Conservation (phyloP, 2,329 filamentous ascomycete species). For the Trichoderma sp. region DNA sequence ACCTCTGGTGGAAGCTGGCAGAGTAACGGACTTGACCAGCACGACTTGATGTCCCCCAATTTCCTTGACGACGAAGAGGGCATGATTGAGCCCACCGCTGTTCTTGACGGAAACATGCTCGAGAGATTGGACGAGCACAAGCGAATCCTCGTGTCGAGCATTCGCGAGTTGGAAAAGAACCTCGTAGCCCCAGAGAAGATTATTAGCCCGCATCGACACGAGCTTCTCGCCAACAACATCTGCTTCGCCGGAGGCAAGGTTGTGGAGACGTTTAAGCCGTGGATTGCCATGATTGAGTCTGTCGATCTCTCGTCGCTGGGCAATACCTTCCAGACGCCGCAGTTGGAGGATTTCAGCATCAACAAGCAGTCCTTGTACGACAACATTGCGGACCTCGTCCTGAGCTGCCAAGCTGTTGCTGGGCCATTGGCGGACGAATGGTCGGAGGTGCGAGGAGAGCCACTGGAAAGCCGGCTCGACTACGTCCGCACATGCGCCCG, state of each 20-base stretch:
- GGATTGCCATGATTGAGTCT: constrained; percentile 87
- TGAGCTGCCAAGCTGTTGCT: constrained; percentile 88
- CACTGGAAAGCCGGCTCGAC: constrained; percentile 82
- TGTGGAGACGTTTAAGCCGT: constrained; percentile 85
- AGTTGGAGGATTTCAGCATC: constrained; percentile 81
- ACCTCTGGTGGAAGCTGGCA: constrained; percentile 86
- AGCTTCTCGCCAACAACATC: constrained; percentile 78
- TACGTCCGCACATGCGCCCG: constrained; percentile 77
- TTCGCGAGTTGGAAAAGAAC: constrained; percentile 85
- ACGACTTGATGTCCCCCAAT: constrained; percentile 76
- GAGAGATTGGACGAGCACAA: constrained; percentile 86
- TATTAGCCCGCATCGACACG: constrained; percentile 76
- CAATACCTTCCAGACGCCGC: constrained; percentile 79
- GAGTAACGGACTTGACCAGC: constrained; percentile 66
- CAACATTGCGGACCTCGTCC: constrained; percentile 83
- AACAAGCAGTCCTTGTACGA: constrained; percentile 96
- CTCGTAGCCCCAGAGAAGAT: constrained; percentile 79
- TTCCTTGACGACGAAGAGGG: constrained; percentile 84
- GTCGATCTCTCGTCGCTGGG: constrained; percentile 83
- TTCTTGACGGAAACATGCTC: constrained; percentile 76
- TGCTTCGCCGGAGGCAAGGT: constrained; percentile 79
- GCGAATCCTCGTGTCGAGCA: constrained; percentile 80
- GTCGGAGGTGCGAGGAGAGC: constrained; percentile 88
- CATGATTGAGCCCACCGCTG: constrained; percentile 69
- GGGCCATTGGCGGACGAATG: constrained; percentile 93